Evolutionary conservation across 345 rosid genomes (phyloP).

Genomic region (Atalantia buxifolia): DNA sequence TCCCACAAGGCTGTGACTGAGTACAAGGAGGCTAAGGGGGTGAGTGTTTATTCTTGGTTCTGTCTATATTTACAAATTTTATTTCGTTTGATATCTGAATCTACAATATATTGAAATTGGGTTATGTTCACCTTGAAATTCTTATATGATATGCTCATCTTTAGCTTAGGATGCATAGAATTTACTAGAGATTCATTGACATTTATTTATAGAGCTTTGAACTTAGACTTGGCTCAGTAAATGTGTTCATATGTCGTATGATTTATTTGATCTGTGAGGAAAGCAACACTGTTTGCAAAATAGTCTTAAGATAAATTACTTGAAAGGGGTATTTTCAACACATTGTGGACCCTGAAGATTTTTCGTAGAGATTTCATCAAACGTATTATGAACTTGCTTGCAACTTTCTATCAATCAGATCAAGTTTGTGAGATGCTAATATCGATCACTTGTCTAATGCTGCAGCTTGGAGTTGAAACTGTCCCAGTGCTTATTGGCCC

Average conservation of each 20-base stretch:
- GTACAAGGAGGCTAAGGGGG: conserved; percentile 96
- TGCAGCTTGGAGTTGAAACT: conserved; percentile 89
- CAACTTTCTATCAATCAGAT: not conserved
- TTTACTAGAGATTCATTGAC: not conserved
- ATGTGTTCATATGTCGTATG: not conserved
- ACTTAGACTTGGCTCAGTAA: not conserved
- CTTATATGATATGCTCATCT: not conserved
- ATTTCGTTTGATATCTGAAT: not conserved
- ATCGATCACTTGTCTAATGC: not conserved
- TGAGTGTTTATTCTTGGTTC: conserved; percentile 24
- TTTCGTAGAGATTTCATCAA: not conserved
- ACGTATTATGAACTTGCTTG: not conserved
- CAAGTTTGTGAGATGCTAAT: conserved; percentile 13
- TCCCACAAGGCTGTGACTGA: conserved; percentile 95
- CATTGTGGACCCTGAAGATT: not conserved
- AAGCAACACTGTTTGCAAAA: not conserved
- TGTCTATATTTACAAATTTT: not conserved
- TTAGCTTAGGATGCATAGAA: not conserved
- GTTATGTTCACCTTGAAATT: no score
- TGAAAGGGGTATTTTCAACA: not conserved
- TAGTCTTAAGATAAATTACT: not conserved
- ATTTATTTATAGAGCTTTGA: not conserved
- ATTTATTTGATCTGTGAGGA: not conserved
- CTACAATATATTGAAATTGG: no score
- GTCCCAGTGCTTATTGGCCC: conserved; percentile 93